These are phyloP conservation scores for Yamagishiella unicocca DNA, from an alignment of 139 green algal genomes.

Conservation along the genomic window DNA sequence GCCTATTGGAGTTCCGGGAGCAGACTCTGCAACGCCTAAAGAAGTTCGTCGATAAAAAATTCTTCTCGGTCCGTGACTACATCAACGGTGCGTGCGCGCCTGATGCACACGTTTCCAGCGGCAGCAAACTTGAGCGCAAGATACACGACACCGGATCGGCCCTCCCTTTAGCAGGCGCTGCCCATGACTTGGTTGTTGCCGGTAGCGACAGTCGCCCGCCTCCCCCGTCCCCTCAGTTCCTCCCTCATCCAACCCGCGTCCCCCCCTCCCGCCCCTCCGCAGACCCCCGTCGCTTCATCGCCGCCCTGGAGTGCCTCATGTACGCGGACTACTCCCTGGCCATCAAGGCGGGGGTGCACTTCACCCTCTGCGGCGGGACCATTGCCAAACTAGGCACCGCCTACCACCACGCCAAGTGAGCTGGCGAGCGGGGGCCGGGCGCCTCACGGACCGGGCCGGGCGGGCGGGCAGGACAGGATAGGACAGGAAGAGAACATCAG, in stretches of 20 bases:
- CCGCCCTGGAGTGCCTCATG: constrained; percentile 78
- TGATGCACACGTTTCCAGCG: not conserved
- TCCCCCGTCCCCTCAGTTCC: not conserved
- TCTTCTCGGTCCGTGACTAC: constrained; percentile 83
- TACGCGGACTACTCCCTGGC: constrained; percentile 88
- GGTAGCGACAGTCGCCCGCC: too few relatives aligned
- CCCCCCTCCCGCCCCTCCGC: not conserved
- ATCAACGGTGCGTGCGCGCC: constrained; percentile 39
- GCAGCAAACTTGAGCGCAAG: not conserved
- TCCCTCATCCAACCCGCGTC: not conserved
- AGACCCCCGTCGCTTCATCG: constrained; percentile 83
- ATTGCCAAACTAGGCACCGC: constrained; percentile 83
- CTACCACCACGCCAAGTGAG: constrained; percentile 82
- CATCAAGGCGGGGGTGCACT: constrained; percentile 94
- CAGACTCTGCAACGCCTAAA: constrained; percentile 82
- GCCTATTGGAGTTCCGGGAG: constrained; percentile 80
- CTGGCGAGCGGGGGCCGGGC: too few relatives aligned
- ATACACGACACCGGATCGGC: too few relatives aligned
- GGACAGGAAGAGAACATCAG: too few relatives aligned
- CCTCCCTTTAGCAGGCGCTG: too few relatives aligned
- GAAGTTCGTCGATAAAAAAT: constrained; percentile 73
- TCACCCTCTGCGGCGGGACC: constrained; percentile 81
- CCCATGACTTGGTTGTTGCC: too few relatives aligned
- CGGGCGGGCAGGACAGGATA: too few relatives aligned
- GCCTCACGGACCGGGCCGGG: too few relatives aligned